Evolutionary conservation across 768 basidiomycete genomes (phyloP), one percentile per base, ranked within the genome.

Genomic region (Mycena haematopus): DNA sequence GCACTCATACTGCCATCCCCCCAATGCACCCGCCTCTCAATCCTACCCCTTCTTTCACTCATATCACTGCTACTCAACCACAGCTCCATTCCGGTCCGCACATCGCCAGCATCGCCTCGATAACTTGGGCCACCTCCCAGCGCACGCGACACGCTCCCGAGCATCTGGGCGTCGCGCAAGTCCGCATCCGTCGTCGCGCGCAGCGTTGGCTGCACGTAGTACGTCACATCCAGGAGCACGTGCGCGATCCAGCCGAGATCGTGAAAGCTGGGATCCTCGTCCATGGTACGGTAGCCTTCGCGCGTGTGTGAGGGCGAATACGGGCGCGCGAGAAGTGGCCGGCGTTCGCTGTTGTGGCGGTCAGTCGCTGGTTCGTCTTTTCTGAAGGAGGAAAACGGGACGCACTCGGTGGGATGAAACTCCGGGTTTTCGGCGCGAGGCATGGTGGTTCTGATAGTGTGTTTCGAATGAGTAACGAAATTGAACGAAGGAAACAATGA

Each of bases 161-260:
- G 77, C 57, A 78, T 78, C 52, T 77, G 76, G 46, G 83, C 70
- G 51, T 75, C 78, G 47, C 89, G 83, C 50, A 93, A 74, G 66
- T 92, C 86, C 45, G 88, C 75, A 68, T 93, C 92, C 19, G 90
- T 90, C n/a, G 85, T 86, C 54, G 87, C 78, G 46, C 81, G 84
- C 38, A 81, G 74, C 15, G 80, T 83, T 3, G 84, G 82, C 69
- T 92, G 89, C 46, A 84, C 82, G 69, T 87, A 94, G 74, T 94
- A 94, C 36, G 83, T 77, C 3, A 82, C 76, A 67, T 92, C 90
- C 1, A 92, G 92, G n/a, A 94, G 84, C 22, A 83, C 78, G 70
- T 90, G 85, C 69, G 89, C 90, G 51, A 84, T 78, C 92, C 92
- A 93, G 3, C 92, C 92, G n/a, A 87, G 82, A 14, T 83, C 79